These are phyloP conservation scores for Rhodotorula glutinis DNA, from an alignment of 1,284 basidiomycete genomes.

Conservation along the genomic window DNA sequence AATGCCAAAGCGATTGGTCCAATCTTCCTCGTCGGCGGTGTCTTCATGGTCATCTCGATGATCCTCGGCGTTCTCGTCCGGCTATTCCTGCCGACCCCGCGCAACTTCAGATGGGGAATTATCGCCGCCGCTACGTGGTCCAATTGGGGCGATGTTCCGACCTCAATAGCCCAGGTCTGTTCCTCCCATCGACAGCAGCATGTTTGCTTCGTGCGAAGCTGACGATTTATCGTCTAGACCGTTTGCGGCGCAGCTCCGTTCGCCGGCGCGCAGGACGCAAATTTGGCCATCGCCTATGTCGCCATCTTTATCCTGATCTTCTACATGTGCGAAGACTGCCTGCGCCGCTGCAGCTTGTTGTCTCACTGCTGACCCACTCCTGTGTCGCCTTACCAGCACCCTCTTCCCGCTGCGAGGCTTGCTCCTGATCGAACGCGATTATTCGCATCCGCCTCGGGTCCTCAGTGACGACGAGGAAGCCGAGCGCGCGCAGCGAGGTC, in stretches of 20 bases:
- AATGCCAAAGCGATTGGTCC: conserved; percentile 55
- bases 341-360: no score
- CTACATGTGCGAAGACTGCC: no score
- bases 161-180: conserved; percentile 17
- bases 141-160: conserved; percentile 51
- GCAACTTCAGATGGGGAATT: conserved; percentile 67
- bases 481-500: not conserved
- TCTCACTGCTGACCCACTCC: no score
- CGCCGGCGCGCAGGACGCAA: conserved; percentile 11
- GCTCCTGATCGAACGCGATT: conserved; percentile 21
- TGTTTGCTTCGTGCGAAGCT: no score
- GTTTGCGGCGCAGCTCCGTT: conserved; percentile 29
- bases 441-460: conserved; percentile 12
- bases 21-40: conserved; percentile 18
- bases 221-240: no score
- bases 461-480: conserved; percentile 1
- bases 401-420: conserved; percentile 22
- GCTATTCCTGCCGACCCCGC: conserved; percentile 60
- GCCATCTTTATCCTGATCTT: conserved; percentile 51
- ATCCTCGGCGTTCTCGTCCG: conserved; percentile 57
- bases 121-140: conserved; percentile 63
- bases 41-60: conserved; percentile 51
- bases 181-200: no score
- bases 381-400: not conserved
- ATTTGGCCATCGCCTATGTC: conserved; percentile 56